These are phyloP conservation scores for Yarrowia bubula DNA, from an alignment of 805 yeast genomes.

Conservation along the genomic window DNA sequence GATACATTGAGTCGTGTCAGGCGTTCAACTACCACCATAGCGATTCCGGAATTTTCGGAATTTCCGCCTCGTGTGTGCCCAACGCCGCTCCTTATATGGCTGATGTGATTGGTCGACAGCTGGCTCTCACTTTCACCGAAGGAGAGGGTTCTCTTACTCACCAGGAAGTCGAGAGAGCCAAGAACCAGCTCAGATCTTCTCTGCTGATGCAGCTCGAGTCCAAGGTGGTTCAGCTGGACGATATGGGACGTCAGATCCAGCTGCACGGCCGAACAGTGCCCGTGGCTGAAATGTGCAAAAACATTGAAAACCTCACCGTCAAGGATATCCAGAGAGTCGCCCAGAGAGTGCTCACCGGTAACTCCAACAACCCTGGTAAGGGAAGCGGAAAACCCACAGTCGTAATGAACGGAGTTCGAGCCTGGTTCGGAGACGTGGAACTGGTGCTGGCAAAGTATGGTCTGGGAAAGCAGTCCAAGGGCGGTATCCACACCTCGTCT, in stretches of 20 bases:
- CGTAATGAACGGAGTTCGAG: slow-evolving; percentile 86
- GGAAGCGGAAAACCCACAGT: slow-evolving; percentile 74
- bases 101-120: slow-evolving; percentile 69
- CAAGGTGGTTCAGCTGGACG: slow-evolving; percentile 91
- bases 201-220: slow-evolving; percentile 90
- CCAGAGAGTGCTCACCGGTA: slow-evolving; percentile 67
- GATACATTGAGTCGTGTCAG: slow-evolving; percentile 83
- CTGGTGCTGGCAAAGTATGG: slow-evolving; percentile 67
- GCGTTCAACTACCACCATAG: slow-evolving; percentile 87
- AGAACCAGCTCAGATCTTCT: slow-evolving; percentile 84
- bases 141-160: slow-evolving; percentile 63
- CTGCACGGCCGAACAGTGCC: slow-evolving; percentile 73
- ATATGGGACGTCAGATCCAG: slow-evolving; percentile 91
- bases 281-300: slow-evolving; percentile 74
- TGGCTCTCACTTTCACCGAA: slow-evolving; percentile 49
- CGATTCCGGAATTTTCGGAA: slow-evolving; percentile 89
- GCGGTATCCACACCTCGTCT: slow-evolving; percentile 16
- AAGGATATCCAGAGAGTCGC: slow-evolving; percentile 74
- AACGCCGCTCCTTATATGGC: slow-evolving; percentile 82
- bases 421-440: slow-evolving; percentile 79
- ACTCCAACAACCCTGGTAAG: slow-evolving; percentile 46
- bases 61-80: slow-evolving; percentile 79
- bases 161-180: slow-evolving; percentile 81
- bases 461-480: slow-evolving; percentile 48
- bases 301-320: slow-evolving; percentile 66